Evolutionary conservation across 371 early-diverging fungal species (phyloP).

Genomic region (Rhizopus arrhizus): DNA sequence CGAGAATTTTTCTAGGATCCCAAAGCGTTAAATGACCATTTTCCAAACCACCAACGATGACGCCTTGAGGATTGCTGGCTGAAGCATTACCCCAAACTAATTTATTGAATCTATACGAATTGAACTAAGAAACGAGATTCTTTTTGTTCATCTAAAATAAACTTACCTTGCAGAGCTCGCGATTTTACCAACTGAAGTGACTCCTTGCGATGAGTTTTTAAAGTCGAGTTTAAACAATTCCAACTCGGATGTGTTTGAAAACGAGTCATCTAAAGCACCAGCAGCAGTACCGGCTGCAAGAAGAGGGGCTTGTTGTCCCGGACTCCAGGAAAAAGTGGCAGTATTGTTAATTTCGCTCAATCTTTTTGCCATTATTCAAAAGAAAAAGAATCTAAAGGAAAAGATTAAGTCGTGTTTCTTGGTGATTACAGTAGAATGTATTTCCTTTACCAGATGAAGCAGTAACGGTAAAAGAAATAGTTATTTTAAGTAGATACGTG

Average conservation of each 20-base stretch:
- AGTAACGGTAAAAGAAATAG: neutral
- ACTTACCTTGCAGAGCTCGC: slow-evolving; percentile 66
- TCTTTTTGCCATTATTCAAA: slow-evolving; percentile 46
- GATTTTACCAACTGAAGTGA: slow-evolving; percentile 64
- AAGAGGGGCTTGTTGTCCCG: slow-evolving; percentile 69
- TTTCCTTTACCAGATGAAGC: slow-evolving; percentile 4
- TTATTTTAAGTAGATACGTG: neutral
- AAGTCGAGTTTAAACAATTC: slow-evolving; percentile 86
- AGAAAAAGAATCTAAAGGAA: neutral
- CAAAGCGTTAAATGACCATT: slow-evolving; percentile 90
- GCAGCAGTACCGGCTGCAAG: slow-evolving; percentile 95
- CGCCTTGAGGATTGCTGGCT: slow-evolving; percentile 68
- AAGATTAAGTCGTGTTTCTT: neutral
- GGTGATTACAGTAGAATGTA: too few species aligned
- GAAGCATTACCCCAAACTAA: slow-evolving; percentile 80
- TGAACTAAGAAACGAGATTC: neutral
- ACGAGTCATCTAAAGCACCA: slow-evolving; percentile 95
- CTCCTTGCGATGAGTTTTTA: slow-evolving; percentile 40
- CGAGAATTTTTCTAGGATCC: slow-evolving; percentile 80
- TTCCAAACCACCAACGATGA: slow-evolving; percentile 95
- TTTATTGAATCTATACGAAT: slow-evolving; percentile 65
- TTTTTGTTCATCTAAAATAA: neutral
- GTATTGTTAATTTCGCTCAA: slow-evolving; percentile 79
- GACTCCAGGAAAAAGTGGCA: slow-evolving; percentile 83
- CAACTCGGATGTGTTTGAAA: slow-evolving; percentile 88